These are phyloP conservation scores for Coemansia sp. DNA, from an alignment of 192 early-diverging fungal species.

Conservation along the genomic window DNA sequence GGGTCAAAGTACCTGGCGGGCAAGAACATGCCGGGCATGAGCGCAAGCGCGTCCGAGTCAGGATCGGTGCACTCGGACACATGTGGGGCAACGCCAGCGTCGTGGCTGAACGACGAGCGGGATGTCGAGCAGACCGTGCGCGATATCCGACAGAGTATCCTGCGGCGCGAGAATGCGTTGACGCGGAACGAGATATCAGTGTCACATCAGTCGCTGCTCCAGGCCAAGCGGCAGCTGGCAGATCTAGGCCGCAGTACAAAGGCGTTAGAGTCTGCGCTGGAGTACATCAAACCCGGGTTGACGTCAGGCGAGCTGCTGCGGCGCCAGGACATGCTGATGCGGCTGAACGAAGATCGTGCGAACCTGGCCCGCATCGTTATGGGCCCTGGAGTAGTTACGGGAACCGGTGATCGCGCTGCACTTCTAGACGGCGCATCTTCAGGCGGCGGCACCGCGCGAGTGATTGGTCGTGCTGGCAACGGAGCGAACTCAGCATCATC, in stretches of 20 bases:
- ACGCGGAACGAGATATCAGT: conserved; percentile 72
- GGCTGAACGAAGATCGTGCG: conserved; percentile 69
- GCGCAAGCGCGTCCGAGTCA: conserved; percentile 36
- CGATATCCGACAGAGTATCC: conserved; percentile 72
- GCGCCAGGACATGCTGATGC: conserved; percentile 75
- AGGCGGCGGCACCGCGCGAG: conserved; percentile 13
- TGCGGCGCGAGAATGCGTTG: conserved; percentile 71
- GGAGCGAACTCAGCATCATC: conserved; percentile 2
- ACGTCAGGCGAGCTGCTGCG: conserved; percentile 74
- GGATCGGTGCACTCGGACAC: conserved; percentile 20
- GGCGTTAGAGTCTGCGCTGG: conserved; percentile 56
- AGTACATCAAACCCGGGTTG: conserved; percentile 25
- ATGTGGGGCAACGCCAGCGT: conserved; percentile 64
- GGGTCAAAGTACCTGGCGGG: conserved; percentile 57
- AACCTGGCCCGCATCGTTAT: conserved; percentile 62
- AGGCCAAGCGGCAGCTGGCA: conserved; percentile 70
- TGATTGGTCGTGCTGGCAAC: conserved; percentile 37
- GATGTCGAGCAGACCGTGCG: conserved; percentile 61
- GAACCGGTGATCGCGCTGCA: conserved; percentile 27
- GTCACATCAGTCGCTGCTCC: conserved; percentile 75
- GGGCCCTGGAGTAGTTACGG: conserved; percentile 29
- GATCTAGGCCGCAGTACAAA: conserved; percentile 56
- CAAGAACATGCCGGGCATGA: conserved; percentile 24
- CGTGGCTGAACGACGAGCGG: conserved; percentile 79
- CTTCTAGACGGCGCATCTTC: conserved; percentile 32